Conservation (phyloP, 352 stramenopile genomes). For the Globisporangium middletonii region DNA sequence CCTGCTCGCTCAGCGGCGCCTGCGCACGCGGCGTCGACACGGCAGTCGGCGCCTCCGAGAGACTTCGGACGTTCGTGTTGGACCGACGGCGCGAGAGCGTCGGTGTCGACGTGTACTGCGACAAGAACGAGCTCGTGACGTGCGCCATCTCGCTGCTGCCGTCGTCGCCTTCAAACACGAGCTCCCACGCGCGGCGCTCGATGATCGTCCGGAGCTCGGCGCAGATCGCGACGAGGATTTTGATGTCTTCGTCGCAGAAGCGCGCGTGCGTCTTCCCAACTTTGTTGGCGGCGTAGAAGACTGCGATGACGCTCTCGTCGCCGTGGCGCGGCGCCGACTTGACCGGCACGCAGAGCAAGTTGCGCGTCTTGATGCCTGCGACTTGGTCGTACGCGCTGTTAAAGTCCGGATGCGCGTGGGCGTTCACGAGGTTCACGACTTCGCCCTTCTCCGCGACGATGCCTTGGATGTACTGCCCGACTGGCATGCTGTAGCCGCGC, state of each 20-base stretch:
- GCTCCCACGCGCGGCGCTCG: slow-evolving; percentile 61
- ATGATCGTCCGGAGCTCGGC: slow-evolving; percentile 55
- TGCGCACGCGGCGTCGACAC: slow-evolving; percentile 6
- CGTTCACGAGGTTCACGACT: slow-evolving; percentile 51
- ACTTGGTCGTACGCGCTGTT: slow-evolving; percentile 58
- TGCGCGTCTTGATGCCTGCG: slow-evolving; percentile 54
- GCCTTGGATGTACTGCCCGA: slow-evolving; percentile 66
- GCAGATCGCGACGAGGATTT: slow-evolving; percentile 62
- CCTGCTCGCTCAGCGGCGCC: slow-evolving; percentile 17
- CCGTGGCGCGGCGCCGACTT: slow-evolving; percentile 59
- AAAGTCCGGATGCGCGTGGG: slow-evolving; percentile 54
- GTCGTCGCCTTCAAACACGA: slow-evolving; percentile 56
- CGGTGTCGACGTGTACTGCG: slow-evolving; percentile 64
- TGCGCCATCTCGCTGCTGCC: slow-evolving; percentile 28
- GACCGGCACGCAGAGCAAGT: slow-evolving; percentile 69
- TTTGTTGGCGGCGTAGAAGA: slow-evolving; percentile 85
- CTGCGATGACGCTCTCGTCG: slow-evolving; percentile 53
- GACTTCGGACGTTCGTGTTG: slow-evolving; percentile 14
- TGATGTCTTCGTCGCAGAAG: slow-evolving; percentile 63
- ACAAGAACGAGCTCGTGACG: slow-evolving; percentile 64
- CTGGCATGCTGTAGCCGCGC: slow-evolving; percentile 61
- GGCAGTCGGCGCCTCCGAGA: slow-evolving; percentile 8
- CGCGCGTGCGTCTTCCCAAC: slow-evolving; percentile 22
- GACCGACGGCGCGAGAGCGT: slow-evolving; percentile 23
- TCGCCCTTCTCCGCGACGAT: slow-evolving; percentile 57